Percentiles rank a stretch among this genome's conserved stretches.
Evolutionary conservation across 441 rosid genomes (phyloP).

Genomic region (Erodium moschatum): DNA sequence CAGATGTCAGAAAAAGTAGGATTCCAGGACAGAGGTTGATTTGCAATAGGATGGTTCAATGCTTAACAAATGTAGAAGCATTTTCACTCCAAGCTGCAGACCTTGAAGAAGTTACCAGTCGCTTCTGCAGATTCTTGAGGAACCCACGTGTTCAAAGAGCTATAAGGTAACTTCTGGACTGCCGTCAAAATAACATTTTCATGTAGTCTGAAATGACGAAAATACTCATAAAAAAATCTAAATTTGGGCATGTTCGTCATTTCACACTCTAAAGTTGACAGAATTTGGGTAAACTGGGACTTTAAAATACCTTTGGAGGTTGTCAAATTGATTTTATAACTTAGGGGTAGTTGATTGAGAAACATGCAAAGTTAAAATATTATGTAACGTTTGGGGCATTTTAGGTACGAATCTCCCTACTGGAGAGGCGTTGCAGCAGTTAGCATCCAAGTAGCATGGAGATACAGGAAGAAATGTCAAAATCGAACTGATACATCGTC

Average conservation of each 20-base stretch:
- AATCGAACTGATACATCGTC: conserved; percentile 23
- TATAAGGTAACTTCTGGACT: conserved; percentile 38
- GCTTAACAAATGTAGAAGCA: conserved; percentile 73
- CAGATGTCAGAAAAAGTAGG: conserved; percentile 46
- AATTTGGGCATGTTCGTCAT: too few species aligned
- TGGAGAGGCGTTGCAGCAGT: conserved; percentile 63
- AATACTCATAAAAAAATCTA: too few species aligned
- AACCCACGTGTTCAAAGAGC: conserved; percentile 68
- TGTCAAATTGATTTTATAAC: too few species aligned
- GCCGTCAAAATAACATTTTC: not conserved
- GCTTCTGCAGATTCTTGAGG: conserved; percentile 51
- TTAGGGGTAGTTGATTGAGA: too few species aligned
- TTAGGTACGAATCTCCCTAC: conserved; percentile 66
- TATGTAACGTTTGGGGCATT: not conserved
- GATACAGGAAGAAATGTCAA: conserved; percentile 48
- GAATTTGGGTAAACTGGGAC: too few species aligned
- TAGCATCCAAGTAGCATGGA: conserved; percentile 74
- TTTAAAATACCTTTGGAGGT: too few species aligned
- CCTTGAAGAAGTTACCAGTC: conserved; percentile 69
- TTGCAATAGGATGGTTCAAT: conserved; percentile 52
- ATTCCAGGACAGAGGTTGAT: conserved; percentile 37
- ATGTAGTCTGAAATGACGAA: not conserved
- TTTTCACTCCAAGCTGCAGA: conserved; percentile 70
- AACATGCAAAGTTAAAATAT: too few species aligned
- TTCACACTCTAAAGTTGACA: too few species aligned